Evolutionary conservation across 495 filamentous ascomycete species (phyloP).

Genomic region (Penicillium lividum): DNA sequence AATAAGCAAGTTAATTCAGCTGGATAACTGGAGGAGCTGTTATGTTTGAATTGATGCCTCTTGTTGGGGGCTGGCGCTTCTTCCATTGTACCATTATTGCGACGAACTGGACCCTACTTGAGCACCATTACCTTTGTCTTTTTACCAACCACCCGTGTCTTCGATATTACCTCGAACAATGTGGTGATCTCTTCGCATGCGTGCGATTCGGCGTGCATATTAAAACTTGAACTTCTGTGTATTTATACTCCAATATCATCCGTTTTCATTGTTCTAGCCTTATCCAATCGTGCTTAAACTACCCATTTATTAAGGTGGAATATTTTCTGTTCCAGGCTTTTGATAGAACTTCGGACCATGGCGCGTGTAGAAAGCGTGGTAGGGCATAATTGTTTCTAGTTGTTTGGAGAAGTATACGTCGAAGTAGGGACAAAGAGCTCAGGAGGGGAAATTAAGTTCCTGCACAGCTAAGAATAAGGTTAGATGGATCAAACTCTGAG

Average conservation of each 20-base stretch:
- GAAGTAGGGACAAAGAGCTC: no score
- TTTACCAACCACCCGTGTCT: slow-evolving; percentile 3
- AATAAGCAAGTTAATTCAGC: not conserved
- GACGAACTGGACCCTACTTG: slow-evolving; percentile 23
- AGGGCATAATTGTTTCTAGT: no score
- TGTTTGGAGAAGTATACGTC: no score
- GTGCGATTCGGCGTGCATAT: slow-evolving; percentile 28
- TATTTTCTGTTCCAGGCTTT: no score
- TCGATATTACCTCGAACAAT: slow-evolving; percentile 7
- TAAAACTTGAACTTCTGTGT: slow-evolving; percentile 34
- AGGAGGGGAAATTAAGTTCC: no score
- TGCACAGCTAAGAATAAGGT: no score
- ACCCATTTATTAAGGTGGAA: no score
- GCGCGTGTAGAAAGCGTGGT: no score
- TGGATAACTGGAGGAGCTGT: not conserved
- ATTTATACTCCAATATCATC: slow-evolving; percentile 44
- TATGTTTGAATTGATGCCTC: slow-evolving; percentile 8
- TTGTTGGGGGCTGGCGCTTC: slow-evolving; percentile 26
- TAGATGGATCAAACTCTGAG: no score
- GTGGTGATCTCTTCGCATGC: slow-evolving; percentile 18
- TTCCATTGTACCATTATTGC: slow-evolving; percentile 37
- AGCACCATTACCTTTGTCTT: slow-evolving; percentile 7
- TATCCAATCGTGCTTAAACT: not conserved
- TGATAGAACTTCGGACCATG: no score
- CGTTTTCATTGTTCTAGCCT: slow-evolving; percentile 13